A percentile compares a stretch with the other conserved stretches of the same genome.
phyloP scores from a whole-genome alignment of 805 yeast genomes.

The Candida palmyrensis region DNA sequence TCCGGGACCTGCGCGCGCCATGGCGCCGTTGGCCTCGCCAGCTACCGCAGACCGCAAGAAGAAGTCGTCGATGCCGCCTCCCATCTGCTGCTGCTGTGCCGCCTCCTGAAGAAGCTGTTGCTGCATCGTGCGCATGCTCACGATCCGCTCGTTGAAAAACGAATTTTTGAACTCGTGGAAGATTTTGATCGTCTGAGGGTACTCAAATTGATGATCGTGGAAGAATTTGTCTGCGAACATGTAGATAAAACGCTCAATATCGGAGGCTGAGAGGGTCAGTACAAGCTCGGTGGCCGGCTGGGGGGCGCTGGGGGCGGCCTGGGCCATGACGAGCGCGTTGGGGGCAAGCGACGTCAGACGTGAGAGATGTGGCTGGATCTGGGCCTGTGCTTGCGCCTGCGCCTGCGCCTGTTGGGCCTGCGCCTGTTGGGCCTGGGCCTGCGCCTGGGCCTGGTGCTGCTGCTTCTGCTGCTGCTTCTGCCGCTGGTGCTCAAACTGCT shows the following conservation, averaged over 20 bases:
- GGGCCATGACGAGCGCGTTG: no score
- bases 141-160: constrained; percentile 36
- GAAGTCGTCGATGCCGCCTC: constrained; percentile 19
- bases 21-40: constrained; percentile 1
- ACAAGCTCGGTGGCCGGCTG: constrained; percentile 2
- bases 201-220: constrained; percentile 34
- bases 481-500: constrained; percentile 9
- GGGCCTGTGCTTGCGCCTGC: constrained; percentile 9
- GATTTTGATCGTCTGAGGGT: constrained; percentile 38
- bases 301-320: constrained; percentile 1
- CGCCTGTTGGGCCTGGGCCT: constrained; percentile 1
- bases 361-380: constrained; percentile 9
- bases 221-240: constrained; percentile 39
- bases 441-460: constrained; percentile 7
- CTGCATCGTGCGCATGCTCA: constrained; percentile 20
- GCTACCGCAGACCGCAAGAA: constrained; percentile 12
- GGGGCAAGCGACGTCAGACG: no score
- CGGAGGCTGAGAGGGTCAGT: constrained; percentile 19
- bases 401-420: constrained; percentile 9
- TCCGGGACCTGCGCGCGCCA: constrained; percentile 3
- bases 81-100: constrained; percentile 7
- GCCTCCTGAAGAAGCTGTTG: constrained; percentile 9
- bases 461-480: constrained; percentile 4
- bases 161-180: constrained; percentile 40
- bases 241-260: constrained; percentile 36